Conservation (phyloP, 768 basidiomycete species). For the Pilatotrama ljubarskyi region DNA sequence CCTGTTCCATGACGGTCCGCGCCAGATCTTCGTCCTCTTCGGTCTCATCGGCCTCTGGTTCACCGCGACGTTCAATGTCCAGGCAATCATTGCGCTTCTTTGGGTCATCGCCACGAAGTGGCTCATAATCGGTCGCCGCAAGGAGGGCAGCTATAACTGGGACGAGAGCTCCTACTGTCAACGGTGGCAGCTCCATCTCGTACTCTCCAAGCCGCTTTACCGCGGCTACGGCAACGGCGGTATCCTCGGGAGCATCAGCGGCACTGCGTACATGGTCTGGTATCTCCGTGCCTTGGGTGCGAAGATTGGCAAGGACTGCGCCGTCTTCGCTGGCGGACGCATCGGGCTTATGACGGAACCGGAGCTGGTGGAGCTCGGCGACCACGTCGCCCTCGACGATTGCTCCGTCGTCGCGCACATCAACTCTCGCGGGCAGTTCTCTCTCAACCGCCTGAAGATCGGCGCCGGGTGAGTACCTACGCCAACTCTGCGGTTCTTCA, state of each 20-base stretch:
- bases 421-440: constrained; percentile 49
- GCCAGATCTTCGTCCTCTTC: constrained; percentile 41
- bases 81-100: constrained; percentile 38
- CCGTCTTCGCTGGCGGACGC: constrained; percentile 44
- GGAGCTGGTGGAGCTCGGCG: constrained; percentile 47
- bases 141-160: constrained; percentile 45
- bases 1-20: constrained; percentile 41
- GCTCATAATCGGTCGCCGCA: constrained; percentile 43
- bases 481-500: not conserved
- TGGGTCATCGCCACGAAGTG: constrained; percentile 47
- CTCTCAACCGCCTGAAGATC: constrained; percentile 44
- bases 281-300: constrained; percentile 42
- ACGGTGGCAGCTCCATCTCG: constrained; percentile 49
- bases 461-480: constrained; percentile 35
- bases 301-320: constrained; percentile 46
- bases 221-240: constrained; percentile 45
- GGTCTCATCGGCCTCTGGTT: constrained; percentile 43
- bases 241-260: constrained; percentile 40
- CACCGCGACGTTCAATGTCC: constrained; percentile 39
- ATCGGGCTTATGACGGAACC: constrained; percentile 49
- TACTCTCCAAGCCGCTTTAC: constrained; percentile 39
- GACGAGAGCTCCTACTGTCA: constrained; percentile 50
- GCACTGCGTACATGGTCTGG: constrained; percentile 47
- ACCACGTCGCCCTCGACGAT: constrained; percentile 45
- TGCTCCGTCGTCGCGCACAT: constrained; percentile 53